Conservation (phyloP, 305 asterid genomes). For the Solanum hybrid region DNA sequence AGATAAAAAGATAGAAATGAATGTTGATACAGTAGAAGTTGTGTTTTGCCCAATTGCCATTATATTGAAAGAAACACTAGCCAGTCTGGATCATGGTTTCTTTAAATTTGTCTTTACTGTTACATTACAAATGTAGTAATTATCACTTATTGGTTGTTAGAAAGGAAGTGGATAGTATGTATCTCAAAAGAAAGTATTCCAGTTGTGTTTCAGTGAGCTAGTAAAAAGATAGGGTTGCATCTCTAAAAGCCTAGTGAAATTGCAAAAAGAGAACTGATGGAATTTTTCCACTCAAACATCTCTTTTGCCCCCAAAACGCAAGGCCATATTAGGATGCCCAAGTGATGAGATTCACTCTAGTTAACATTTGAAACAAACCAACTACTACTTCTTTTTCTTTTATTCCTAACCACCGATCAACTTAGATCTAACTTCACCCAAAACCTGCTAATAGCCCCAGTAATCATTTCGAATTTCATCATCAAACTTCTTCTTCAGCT, state of each 20-base stretch:
- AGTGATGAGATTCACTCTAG: neutral
- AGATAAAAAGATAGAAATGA: neutral
- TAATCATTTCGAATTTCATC: constrained; percentile 91
- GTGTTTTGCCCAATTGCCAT: neutral
- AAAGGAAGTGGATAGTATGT: too few species aligned
- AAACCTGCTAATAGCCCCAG: constrained; percentile 68
- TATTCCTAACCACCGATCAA: constrained; percentile 32
- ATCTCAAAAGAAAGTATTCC: too few species aligned
- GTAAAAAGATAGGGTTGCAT: neutral
- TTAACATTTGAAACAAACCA: constrained; percentile 11
- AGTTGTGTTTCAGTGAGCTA: neutral
- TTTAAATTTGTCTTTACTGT: neutral
- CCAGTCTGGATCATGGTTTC: neutral
- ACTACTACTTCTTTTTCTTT: constrained; percentile 12
- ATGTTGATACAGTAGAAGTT: neutral
- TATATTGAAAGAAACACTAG: neutral
- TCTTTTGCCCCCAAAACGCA: neutral
- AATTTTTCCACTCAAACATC: neutral
- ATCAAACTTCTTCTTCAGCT: constrained; percentile 87
- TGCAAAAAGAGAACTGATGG: neutral
- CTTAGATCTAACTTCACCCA: constrained; percentile 15
- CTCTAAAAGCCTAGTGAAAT: neutral
- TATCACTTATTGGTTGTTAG: too few species aligned
- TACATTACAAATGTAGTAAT: too few species aligned
- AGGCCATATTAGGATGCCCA: neutral